Base-by-base conservation (phyloP, 2,329 filamentous ascomycete genomes). In the Cladophialophora yegresii region DNA sequence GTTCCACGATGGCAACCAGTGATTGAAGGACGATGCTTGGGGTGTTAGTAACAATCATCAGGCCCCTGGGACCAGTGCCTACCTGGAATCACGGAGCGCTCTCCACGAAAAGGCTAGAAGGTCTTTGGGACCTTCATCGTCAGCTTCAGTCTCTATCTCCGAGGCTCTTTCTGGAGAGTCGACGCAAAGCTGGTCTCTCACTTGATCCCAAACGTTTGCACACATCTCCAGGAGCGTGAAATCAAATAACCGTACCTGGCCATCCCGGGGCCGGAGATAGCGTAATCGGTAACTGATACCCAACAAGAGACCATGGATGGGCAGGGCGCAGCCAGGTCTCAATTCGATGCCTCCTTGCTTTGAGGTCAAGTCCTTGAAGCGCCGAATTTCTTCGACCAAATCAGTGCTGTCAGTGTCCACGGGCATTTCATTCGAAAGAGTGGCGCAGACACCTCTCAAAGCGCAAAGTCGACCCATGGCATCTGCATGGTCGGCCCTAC, bases 81-180 rank as follows among this genome's bases (percentile, higher is more conserved):
- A 92, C 89, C 91, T 96, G 26, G 93, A 91, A 77, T 99, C 95
- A 67, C 96, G 93, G n/a, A 97, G 82, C 5, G 92, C 91, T 71
- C 95, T 87, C 84, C 96, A 99, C 67, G 92, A 96, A 75, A 95
- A 99, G 69, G 93, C 98, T 54, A 99, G 78, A 20, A 96, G 84
- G 71, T 96, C 92, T 73, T 97, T 98, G 0, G 92, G 82, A 0
- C 88, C 89, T 36, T 89, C 88, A 59, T 90, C 86, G n/a, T 91
- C 76, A 28, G 93, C 90, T 58, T 93, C 87, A 0, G 88, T 71
- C 58, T 82, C 71, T 64, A 83, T 71, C 74, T 84, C 79, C 0
- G 74, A 80, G 75, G 95, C 88, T 0, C 93, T 93, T 77, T 99
- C 95, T 0, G 96, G 95, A 0, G 95, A 96, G 77, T 97, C 95